Percentiles rank a stretch among this genome's conserved stretches.
These are phyloP conservation scores for Podospora tetraspora DNA, from an alignment of 495 filamentous ascomycete genomes.

Conservation along the genomic window DNA sequence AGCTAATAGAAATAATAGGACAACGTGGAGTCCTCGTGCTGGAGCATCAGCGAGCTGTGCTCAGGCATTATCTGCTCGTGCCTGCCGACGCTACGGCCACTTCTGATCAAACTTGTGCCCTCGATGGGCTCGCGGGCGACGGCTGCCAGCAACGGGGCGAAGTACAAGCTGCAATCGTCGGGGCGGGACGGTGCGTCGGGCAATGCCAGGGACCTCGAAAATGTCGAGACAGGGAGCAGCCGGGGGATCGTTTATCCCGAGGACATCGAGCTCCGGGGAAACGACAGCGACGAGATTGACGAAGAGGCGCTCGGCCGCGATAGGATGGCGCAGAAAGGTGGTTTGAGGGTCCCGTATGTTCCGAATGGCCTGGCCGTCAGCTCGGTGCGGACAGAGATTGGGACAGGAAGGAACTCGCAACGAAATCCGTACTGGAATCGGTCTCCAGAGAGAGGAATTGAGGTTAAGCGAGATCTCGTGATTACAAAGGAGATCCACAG, in stretches of 20 bases:
- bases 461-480: constrained; percentile 19
- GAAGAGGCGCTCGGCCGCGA: neutral
- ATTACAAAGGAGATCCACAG: constrained; percentile 11
- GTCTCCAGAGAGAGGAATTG: constrained; percentile 9
- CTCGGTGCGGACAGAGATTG: constrained; percentile 25
- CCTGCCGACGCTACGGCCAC: constrained; percentile 50
- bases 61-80: constrained; percentile 54
- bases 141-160: constrained; percentile 4
- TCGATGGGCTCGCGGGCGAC: constrained; percentile 17
- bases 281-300: constrained; percentile 19
- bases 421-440: neutral
- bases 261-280: constrained; percentile 23
- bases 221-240: constrained; percentile 14
- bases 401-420: neutral
- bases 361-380: constrained; percentile 16
- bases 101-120: constrained; percentile 40
- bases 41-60: constrained; percentile 54
- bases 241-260: constrained; percentile 25
- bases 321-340: neutral
- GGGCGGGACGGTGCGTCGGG: constrained; percentile 14
- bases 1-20: too few species aligned
- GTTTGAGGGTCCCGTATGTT: neutral
- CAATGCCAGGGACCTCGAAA: constrained; percentile 10
- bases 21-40: constrained; percentile 53
- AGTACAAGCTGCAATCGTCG: constrained; percentile 22